Base-by-base conservation (phyloP, 345 rosid genomes). In the Lagerstroemia speciosa region DNA sequence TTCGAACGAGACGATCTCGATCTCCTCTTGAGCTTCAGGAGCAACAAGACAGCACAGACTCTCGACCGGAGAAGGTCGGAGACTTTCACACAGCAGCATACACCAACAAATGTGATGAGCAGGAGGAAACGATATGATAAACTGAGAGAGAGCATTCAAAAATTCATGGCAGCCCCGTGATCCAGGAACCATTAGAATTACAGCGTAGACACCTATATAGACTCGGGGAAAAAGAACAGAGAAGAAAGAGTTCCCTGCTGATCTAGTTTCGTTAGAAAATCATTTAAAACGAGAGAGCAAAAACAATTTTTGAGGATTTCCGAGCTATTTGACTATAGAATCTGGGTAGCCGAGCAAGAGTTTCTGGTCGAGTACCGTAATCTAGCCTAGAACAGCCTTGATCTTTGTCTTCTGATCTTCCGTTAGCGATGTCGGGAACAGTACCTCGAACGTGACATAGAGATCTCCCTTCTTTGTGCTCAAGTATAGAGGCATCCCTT, bases 401-500 rank as follows among this genome's bases (percentile, higher is more conserved):
- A 95, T 92, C 82, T 86, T 87, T 26, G 74, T 78, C 85, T 90
- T 95, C 81, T 92, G 99, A 62, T 87, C 92, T 52, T 85, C 86
- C 0, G 91, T 88, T 71, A 95, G 86, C 16, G 90, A 83, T 0
- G 82, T 70, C 65, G 99, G 99, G 75, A 95, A 95, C 63, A 90
- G 85, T 74, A 95, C 96, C 83, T 95, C 99, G 45, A 83, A 95
- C 8, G 89, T 86, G 64, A 92, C 85, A 62, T 87, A 90, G 31
- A 95, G 92, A 70, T 92, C 87, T 2, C 97, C 99, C 73, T 87
- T 95, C 89, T 92, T 92, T 24, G 74, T 85, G 79, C 94, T 92
- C 67, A 72, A 82, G 78, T 92, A 92, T 81, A 87, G 69, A 16
- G 98, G 98, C 99, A 94, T 94, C 50, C 99, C 99, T 84, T 94